These are phyloP conservation scores for Poteriospumella lacustris DNA, from an alignment of 108 stramenopile species.

Conservation along the genomic window DNA sequence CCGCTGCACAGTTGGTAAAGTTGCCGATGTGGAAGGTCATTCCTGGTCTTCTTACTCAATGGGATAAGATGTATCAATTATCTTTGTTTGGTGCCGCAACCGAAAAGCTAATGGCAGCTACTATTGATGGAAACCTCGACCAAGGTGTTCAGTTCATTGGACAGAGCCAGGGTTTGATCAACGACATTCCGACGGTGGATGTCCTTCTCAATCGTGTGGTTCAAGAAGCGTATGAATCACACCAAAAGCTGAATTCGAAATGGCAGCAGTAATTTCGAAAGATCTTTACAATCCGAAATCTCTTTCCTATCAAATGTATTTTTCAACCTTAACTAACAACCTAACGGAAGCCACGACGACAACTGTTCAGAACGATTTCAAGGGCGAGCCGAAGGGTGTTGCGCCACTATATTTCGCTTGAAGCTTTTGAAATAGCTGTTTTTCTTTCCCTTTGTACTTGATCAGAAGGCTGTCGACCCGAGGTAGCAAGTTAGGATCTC, in stretches of 20 bases:
- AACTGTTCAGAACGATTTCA: no score
- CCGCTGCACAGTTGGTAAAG: slow-evolving; percentile 63
- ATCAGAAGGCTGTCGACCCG: not conserved
- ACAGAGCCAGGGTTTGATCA: slow-evolving; percentile 69
- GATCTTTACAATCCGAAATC: no score
- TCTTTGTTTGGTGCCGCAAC: slow-evolving; percentile 81
- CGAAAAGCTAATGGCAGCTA: slow-evolving; percentile 63
- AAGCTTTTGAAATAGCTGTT: not conserved
- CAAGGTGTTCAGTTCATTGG: slow-evolving; percentile 78
- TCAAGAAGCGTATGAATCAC: no score
- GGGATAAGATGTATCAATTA: slow-evolving; percentile 68
- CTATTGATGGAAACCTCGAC: slow-evolving; percentile 64
- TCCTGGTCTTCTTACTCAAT: slow-evolving; percentile 68
- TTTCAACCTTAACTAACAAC: no score
- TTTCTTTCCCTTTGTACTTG: not conserved
- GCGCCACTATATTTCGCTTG: not conserved
- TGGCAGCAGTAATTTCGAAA: no score
- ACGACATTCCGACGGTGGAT: no score
- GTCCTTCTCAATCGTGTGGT: no score
- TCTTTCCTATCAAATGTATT: no score
- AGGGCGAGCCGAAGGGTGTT: no score
- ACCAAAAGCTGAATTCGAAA: no score
- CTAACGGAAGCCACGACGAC: no score
- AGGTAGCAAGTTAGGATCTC: not conserved
- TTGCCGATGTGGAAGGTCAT: slow-evolving; percentile 74